Evolutionary conservation across 2,329 filamentous ascomycete genomes (phyloP).

Genomic region (Hypoxylon sp.): DNA sequence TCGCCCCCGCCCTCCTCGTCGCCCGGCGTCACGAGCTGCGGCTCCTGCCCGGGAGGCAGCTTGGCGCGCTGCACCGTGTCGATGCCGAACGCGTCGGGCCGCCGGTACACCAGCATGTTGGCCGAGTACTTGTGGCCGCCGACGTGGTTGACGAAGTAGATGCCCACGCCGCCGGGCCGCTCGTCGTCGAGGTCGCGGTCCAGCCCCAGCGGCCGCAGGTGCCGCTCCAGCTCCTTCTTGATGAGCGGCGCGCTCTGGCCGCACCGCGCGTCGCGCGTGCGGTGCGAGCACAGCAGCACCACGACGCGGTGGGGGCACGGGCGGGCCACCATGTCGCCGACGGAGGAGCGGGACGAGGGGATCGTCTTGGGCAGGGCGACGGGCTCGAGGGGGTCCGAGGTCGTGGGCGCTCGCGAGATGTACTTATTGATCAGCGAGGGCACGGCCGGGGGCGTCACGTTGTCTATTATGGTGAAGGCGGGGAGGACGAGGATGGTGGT

Average conservation of each 20-base stretch:
- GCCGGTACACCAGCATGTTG: conserved; percentile 92
- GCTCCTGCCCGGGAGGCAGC: conserved; percentile 54
- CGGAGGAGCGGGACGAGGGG: conserved; percentile 51
- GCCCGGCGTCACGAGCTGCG: conserved; percentile 51
- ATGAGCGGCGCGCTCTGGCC: conserved; percentile 93
- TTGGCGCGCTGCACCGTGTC: conserved; percentile 58
- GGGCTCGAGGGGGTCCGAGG: conserved; percentile 69
- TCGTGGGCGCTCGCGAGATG: conserved; percentile 80
- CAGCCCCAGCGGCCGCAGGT: conserved; percentile 85
- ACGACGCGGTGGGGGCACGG: conserved; percentile 86
- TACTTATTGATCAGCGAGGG: conserved; percentile 77
- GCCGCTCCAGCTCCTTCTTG: conserved; percentile 88
- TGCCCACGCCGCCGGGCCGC: conserved; percentile 89
- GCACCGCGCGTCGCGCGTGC: conserved; percentile 93
- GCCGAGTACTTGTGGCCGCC: conserved; percentile 97
- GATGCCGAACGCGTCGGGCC: conserved; percentile 68
- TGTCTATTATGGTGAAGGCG: conserved; percentile 83
- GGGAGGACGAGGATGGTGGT: conserved; percentile 88
- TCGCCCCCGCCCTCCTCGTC: conserved; percentile 18
- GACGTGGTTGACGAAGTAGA: conserved; percentile 97
- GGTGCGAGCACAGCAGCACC: conserved; percentile 93
- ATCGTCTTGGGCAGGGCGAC: conserved; percentile 54
- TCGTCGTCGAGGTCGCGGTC: conserved; percentile 90
- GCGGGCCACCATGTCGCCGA: conserved; percentile 59
- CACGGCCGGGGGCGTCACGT: conserved; percentile 81